Evolutionary conservation across 2,329 filamentous ascomycete species (phyloP).

Genomic region (Dactylonectria macrodidyma): DNA sequence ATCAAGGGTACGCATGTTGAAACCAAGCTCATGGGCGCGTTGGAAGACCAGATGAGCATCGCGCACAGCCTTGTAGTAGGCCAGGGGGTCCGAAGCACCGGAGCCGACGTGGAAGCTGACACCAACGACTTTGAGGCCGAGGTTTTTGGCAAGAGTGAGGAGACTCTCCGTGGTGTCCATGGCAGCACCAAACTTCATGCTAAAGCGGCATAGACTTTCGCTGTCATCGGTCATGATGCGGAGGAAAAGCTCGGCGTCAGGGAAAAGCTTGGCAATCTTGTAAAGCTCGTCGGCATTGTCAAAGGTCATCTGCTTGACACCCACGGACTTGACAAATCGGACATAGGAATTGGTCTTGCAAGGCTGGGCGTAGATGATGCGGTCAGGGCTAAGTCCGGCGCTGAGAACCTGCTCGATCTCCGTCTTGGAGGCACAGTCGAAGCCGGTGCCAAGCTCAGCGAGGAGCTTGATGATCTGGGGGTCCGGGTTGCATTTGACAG

Average conservation of each 20-base stretch:
- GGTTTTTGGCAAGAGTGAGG: slow-evolving; percentile 82
- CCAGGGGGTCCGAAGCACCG: slow-evolving; percentile 92
- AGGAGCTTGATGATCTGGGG: slow-evolving; percentile 90
- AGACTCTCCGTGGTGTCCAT: slow-evolving; percentile 86
- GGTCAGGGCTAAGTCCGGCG: slow-evolving; percentile 86
- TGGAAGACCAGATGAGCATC: slow-evolving; percentile 93
- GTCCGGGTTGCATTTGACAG: slow-evolving; percentile 99
- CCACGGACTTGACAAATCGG: slow-evolving; percentile 86
- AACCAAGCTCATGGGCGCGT: slow-evolving; percentile 83
- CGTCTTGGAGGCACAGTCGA: slow-evolving; percentile 97
- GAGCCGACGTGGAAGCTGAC: slow-evolving; percentile 99
- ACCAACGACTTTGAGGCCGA: slow-evolving; percentile 92
- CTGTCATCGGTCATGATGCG: slow-evolving; percentile 98
- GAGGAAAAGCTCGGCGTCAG: slow-evolving; percentile 90
- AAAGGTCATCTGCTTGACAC: slow-evolving; percentile 98
- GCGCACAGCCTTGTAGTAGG: slow-evolving; percentile 90
- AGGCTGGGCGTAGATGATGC: slow-evolving; percentile 98
- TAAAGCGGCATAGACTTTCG: slow-evolving; percentile 92
- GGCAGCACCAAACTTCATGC: slow-evolving; percentile 96
- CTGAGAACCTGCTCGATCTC: slow-evolving; percentile 94
- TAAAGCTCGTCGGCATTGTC: slow-evolving; percentile 98
- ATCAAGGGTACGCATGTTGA: slow-evolving; percentile 88
- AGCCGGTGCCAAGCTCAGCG: slow-evolving; percentile 89
- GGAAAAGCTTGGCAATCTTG: slow-evolving; percentile 95
- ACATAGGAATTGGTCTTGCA: slow-evolving; percentile 99